Conservation (phyloP, 495 filamentous ascomycete genomes). For the Talaromyces wortmannii region DNA sequence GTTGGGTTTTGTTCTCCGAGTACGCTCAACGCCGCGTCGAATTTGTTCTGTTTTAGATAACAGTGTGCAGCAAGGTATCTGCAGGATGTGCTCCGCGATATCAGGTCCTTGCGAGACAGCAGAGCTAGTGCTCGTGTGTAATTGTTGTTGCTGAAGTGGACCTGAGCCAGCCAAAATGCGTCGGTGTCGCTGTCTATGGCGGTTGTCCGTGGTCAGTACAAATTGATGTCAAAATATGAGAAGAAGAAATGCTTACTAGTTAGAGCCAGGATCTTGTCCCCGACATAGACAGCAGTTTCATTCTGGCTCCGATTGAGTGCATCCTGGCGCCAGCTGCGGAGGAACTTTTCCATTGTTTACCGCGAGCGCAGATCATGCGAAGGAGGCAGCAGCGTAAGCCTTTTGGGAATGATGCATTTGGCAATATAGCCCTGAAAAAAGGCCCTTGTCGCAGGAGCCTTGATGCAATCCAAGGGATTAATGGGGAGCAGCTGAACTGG, state of each 20-base stretch:
- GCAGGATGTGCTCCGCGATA: conserved; percentile 75
- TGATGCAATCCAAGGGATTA: neutral
- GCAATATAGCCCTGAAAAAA: neutral
- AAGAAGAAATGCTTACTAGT: conserved; percentile 56
- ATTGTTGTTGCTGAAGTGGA: conserved; percentile 91
- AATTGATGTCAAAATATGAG: neutral
- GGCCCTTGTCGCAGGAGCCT: neutral
- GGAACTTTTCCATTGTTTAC: conserved; percentile 70
- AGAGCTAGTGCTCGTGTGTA: conserved; percentile 84
- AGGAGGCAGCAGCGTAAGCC: neutral
- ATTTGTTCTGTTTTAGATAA: conserved; percentile 82
- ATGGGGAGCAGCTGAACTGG: too few species aligned
- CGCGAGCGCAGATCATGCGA: conserved; percentile 1
- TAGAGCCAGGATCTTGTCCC: conserved; percentile 90
- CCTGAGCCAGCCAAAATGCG: conserved; percentile 89
- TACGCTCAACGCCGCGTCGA: conserved; percentile 79
- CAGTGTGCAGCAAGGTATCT: conserved; percentile 90
- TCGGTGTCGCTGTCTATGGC: conserved; percentile 74
- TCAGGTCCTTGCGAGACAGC: conserved; percentile 76
- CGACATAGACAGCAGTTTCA: conserved; percentile 92
- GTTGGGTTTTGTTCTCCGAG: conserved; percentile 89
- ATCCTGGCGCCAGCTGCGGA: conserved; percentile 89
- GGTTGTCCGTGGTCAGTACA: conserved; percentile 12
- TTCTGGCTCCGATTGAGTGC: conserved; percentile 89
- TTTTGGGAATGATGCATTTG: neutral